A percentile compares a stretch with the other conserved stretches of the same genome.
Conservation (phyloP, 805 yeast genomes). For the Schizosaccharomyces lindneri region DNA sequence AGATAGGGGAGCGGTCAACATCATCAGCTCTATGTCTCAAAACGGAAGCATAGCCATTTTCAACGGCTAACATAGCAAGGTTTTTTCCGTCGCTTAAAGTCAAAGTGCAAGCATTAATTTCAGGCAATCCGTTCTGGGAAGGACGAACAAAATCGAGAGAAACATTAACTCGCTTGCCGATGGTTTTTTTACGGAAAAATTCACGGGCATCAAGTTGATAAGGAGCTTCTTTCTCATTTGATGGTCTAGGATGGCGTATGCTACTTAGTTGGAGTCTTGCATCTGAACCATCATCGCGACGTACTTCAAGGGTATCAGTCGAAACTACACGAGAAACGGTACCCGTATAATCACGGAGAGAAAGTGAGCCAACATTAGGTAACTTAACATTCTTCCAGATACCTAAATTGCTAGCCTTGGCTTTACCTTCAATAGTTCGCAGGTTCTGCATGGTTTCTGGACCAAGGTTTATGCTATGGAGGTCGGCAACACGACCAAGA, state of each 20-base stretch:
- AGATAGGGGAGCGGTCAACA: conserved; percentile 40
- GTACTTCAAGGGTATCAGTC: conserved; percentile 39
- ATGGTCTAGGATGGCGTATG: conserved; percentile 44
- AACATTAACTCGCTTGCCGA: conserved; percentile 46
- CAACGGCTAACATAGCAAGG: conserved; percentile 34
- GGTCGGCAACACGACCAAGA: conserved; percentile 48
- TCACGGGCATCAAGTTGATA: conserved; percentile 47
- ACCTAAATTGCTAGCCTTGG: conserved; percentile 30
- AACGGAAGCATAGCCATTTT: conserved; percentile 52
- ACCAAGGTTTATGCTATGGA: conserved; percentile 55
- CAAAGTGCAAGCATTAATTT: conserved; percentile 40
- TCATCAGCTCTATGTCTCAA: conserved; percentile 48
- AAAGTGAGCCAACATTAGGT: conserved; percentile 11
- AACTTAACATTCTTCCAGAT: conserved; percentile 24
- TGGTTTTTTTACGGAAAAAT: conserved; percentile 37
- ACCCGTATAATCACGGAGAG: conserved; percentile 24
- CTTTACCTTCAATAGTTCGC: conserved; percentile 40
- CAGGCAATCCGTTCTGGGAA: conserved; percentile 34
- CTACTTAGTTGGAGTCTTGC: conserved; percentile 52
- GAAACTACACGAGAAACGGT: conserved; percentile 35
- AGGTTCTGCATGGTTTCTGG: conserved; percentile 33
- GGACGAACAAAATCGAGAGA: conserved; percentile 40
- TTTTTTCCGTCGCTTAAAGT: conserved; percentile 26
- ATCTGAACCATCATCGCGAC: conserved; percentile 19
- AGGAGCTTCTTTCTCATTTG: conserved; percentile 30